Percentiles rank a stretch among this genome's conserved stretches.
These are phyloP conservation scores for Boletus speciosus DNA, from an alignment of 768 basidiomycete genomes.

Conservation along the genomic window DNA sequence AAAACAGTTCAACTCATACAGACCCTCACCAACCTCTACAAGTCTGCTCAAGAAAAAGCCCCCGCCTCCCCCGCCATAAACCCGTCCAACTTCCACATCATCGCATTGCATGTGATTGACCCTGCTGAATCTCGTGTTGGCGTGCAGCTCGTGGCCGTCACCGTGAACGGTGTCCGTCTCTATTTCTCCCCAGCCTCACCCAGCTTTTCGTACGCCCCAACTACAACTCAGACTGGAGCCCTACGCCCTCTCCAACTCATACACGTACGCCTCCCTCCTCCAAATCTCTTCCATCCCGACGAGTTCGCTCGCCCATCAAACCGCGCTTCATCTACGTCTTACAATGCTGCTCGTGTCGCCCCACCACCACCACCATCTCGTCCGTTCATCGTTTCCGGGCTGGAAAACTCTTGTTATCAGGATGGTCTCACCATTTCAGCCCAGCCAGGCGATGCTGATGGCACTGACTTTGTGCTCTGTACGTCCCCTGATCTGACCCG, in stretches of 20 bases:
- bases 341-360: conserved; percentile 42
- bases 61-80: conserved; percentile 72
- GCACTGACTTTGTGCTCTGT: conserved; percentile 72
- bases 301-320: conserved; percentile 54
- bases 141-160: conserved; percentile 77
- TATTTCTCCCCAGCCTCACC: conserved; percentile 66
- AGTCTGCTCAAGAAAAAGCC: conserved; percentile 75
- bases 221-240: conserved; percentile 24
- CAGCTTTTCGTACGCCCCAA: conserved; percentile 47
- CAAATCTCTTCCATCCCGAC: conserved; percentile 74
- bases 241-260: conserved; percentile 54
- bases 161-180: conserved; percentile 76
- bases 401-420: conserved; percentile 63
- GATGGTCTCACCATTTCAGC: conserved; percentile 66
- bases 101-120: conserved; percentile 66
- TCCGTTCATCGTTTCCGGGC: conserved; percentile 53
- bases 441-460: conserved; percentile 73
- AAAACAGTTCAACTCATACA: conserved; percentile 71
- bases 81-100: conserved; percentile 66
- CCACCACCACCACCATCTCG: conserved; percentile 46
- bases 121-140: conserved; percentile 63
- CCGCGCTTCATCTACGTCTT: conserved; percentile 40
- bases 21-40: conserved; percentile 70
- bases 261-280: conserved; percentile 78
- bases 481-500: conserved; percentile 72